phyloP scores from a whole-genome alignment of 2,329 filamentous ascomycete genomes.

The Nannizzia gypsea region DNA sequence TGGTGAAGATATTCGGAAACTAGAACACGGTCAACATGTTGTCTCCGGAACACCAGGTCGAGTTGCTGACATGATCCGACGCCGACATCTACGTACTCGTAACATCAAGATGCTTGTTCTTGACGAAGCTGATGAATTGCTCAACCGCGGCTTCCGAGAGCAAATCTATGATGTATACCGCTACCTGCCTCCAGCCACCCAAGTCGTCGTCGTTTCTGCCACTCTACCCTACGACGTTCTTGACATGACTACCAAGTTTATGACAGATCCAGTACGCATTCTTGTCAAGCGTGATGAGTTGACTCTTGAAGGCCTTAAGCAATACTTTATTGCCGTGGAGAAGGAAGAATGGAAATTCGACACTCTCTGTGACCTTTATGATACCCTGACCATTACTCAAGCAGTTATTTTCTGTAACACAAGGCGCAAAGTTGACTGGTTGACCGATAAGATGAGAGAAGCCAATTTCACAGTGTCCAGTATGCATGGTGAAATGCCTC shows the following conservation, averaged over 20 bases:
- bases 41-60: slow-evolving; percentile 96
- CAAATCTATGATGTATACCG: slow-evolving; percentile 99
- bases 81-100: slow-evolving; percentile 91
- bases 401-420: slow-evolving; percentile 99
- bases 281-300: slow-evolving; percentile 99
- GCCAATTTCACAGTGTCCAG: slow-evolving; percentile 97
- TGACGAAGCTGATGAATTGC: slow-evolving; percentile 81
- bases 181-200: slow-evolving; percentile 91
- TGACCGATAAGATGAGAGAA: slow-evolving; percentile 98
- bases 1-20: slow-evolving; percentile 96
- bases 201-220: slow-evolving; percentile 94
- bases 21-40: slow-evolving; percentile 90
- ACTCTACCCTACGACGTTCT: slow-evolving; percentile 99
- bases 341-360: slow-evolving; percentile 99
- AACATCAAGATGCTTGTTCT: slow-evolving; percentile 99
- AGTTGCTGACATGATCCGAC: slow-evolving; percentile 99
- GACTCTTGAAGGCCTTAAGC: slow-evolving; percentile 99
- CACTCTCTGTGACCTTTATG: slow-evolving; percentile 96
- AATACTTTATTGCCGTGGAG: slow-evolving; percentile 99
- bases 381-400: slow-evolving; percentile 98
- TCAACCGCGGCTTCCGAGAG: slow-evolving; percentile 86
- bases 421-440: slow-evolving; percentile 99
- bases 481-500: slow-evolving; percentile 99
- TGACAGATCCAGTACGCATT: slow-evolving; percentile 97
- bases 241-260: slow-evolving; percentile 99